Evolutionary conservation across 495 filamentous ascomycete genomes (phyloP), one percentile per base, ranked within the genome.

Genomic region (Margaritispora aquatica): DNA sequence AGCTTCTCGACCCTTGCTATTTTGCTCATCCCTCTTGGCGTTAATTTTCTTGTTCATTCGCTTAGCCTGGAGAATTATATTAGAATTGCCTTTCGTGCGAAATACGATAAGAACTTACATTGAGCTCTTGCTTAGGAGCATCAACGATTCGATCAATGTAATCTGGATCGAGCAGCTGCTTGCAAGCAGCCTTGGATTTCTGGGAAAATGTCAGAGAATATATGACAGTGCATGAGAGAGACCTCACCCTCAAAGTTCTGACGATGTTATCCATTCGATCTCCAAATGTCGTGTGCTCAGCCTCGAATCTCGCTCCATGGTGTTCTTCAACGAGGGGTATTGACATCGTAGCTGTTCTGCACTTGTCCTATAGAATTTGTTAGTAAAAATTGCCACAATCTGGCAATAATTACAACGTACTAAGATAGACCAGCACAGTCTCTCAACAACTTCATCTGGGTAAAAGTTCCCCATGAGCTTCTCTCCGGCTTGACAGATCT

Each of bases 151-250:
- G 47, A 34, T 27, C 9, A 8, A 64, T 29, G 24, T 49, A 67
- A 2, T 24, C 7, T 1, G 61, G 49, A 44, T 67, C 61, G 3
- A 67, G 24, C 20, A 67, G 17, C 23, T 58, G 50, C 31, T 67
- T 67, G 53, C 61, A 63, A 9, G 56, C 4, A 15, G 61, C 61
- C 34, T 67, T 67, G 21, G 52, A 58, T 8, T 24, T n/a, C 63
- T 66, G 22, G 17, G 26, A 36, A n/a, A 21, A 34, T 2, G 29
- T 62, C 34, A 62, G 41, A 9, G 20, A 22, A n/a, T 34, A 27
- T 31, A 47, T 2, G 5, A 54, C 22, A 21, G 11, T 22, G n/a
- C 22, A 11, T 7, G 5, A 24, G 26, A 0, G 27, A 0, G 23
- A 19, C 22, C 55, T 29, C 50, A 57, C 58, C 22, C 34, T 56